Base-by-base conservation (phyloP, 306 rosid genomes). In the Cucurbita moschata region DNA sequence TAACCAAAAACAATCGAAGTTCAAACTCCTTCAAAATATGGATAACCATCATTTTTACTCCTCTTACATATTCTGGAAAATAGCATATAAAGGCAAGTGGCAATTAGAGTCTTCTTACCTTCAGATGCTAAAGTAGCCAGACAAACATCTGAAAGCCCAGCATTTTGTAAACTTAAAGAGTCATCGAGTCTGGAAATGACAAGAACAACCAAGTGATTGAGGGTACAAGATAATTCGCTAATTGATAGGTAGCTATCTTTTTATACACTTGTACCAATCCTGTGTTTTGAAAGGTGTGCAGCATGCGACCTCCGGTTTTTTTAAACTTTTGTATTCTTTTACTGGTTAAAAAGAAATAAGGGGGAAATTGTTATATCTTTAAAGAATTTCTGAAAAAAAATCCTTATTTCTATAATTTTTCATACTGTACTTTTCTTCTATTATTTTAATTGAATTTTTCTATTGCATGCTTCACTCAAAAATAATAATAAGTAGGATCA, bases 61-160 rank as follows among this genome's bases (percentile, higher is more conserved):
- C 69, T 67, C 52, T 5, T 21, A 13, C 56, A 67, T 67, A 23
- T 44, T 46, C 52, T 21, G 39, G 0, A 21, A 43, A 12, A 63
- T 15, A 61, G 46, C 43, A 30, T 63, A 63, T 15, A 35, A 37
- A 63, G 23, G 19, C 58, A 49, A n/a, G 73, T 12, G 58, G 40
- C 21, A 69, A 30, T 14, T 21, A 15, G 11, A 49, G 58, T 42
- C 53, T 35, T n/a, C 71, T 23, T 13, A 93, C 98, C 93, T 88
- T 85, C 85, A 53, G 86, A 88, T 81, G 96, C 96, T 76, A 90
- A 80, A 49, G 88, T 84, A 26, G 96, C 97, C 30, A 93, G 88
- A 66, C 91, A 85, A 49, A 88, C 96, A 81, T 88, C 92, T 6
- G 97, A 93, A 66, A 90, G 80, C 76, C 98, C 97, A 51, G 89